Base-by-base conservation (phyloP, 768 basidiomycete species). In the Floccularia luteovirens region DNA sequence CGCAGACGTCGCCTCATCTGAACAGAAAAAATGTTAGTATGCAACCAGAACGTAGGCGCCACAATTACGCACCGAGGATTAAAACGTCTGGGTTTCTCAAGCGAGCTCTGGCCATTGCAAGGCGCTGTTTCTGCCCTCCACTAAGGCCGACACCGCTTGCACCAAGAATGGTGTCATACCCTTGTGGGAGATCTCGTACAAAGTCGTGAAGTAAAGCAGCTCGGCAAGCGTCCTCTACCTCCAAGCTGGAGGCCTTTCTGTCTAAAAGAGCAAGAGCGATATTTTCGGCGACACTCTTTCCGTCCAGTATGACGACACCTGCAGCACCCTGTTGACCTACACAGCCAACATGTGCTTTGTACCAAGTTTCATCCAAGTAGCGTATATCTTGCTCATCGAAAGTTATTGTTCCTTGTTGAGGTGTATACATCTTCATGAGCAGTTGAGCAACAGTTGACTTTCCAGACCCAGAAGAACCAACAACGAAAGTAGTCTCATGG, bases 381-480 rank as follows among this genome's bases (percentile, higher is more conserved):
- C 68, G 60, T n/a, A 90, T 59, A 24, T 82, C 78, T 49, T 89
- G 81, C 46, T 93, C 84, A 58, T 98, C 94, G 14, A 94, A 64
- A 11, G 75, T 68, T 38, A 97, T 73, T 1, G 67, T 67, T 1
- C 89, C 90, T n/a, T 52, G 45, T 14, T 67, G 64, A 1, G 83
- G 74, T 3, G 67, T 59, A 62, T 97, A 97, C 58, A 93, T 68
- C 3, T 84, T 70, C 16, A 92, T 80, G 1, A 98, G 65, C 2
- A 98, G 70, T 1, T 85, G 72, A 0, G 87, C 85, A 46, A 94
- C 72, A 2, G 91, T 97, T 17, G 88, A 90, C 64, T 98, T 98
- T 25, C 94, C 92, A 2, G 79, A 89, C 6, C 94, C 93, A 4
- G 90, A 94, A 0, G 84, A 62, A 7, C 94, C 94, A 14, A 97